Percentiles rank a stretch among this genome's conserved stretches.
phyloP scores from a whole-genome alignment of 2,329 filamentous ascomycete species.

The Fusarium hainanense region DNA sequence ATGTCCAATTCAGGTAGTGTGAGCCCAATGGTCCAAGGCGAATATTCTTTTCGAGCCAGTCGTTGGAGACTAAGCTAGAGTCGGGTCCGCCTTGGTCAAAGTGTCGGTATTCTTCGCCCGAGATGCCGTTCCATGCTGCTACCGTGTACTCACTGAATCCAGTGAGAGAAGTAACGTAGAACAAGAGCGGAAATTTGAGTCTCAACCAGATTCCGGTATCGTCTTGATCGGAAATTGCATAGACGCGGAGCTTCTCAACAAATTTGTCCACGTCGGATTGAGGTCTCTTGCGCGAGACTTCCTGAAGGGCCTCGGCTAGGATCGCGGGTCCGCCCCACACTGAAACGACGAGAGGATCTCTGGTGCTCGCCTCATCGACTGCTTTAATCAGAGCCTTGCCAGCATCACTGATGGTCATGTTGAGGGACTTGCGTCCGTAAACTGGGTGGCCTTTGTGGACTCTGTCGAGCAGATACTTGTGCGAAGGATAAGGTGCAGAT shows the following conservation, averaged over 20 bases:
- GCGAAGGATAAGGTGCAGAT: not conserved
- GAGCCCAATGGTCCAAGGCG: conserved; percentile 10
- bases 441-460: conserved; percentile 15
- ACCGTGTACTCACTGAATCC: conserved; percentile 65
- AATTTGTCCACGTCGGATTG: conserved; percentile 50
- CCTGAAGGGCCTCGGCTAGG: conserved; percentile 60
- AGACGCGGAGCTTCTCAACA: conserved; percentile 58
- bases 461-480: not conserved
- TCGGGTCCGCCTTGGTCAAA: conserved; percentile 22
- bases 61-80: not conserved
- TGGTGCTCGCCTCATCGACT: conserved; percentile 11
- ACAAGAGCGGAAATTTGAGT: conserved; percentile 61
- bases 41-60: conserved; percentile 9
- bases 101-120: conserved; percentile 7
- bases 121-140: conserved; percentile 67
- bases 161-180: conserved; percentile 66
- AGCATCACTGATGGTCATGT: conserved; percentile 47
- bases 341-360: conserved; percentile 60
- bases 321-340: conserved; percentile 65
- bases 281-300: conserved; percentile 44
- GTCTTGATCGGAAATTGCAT: conserved; percentile 69
- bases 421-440: conserved; percentile 41
- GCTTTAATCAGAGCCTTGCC: conserved; percentile 54
- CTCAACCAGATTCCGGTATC: conserved; percentile 67
- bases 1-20: conserved; percentile 9